A percentile compares a stretch with the other conserved stretches of the same genome.
Evolutionary conservation across 2,329 filamentous ascomycete species (phyloP).

Genomic region (Macrophomina phaseolina): DNA sequence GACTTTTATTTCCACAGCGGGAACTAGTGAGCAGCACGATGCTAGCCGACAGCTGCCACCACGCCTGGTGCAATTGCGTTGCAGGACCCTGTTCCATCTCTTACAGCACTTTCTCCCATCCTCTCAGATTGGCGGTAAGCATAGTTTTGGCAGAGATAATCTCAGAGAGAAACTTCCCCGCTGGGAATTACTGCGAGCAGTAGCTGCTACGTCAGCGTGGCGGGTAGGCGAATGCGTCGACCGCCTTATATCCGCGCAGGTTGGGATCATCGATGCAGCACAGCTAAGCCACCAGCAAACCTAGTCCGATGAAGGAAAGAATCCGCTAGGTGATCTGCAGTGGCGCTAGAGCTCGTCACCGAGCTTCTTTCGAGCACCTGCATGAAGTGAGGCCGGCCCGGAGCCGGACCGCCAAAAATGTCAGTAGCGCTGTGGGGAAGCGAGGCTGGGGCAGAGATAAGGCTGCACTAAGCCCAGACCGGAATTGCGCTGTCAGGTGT

Average conservation of each 20-base stretch:
- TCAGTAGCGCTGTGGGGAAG: not conserved
- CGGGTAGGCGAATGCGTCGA: no score
- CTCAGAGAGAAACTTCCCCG: no score
- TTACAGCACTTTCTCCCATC: no score
- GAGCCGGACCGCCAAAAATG: not conserved
- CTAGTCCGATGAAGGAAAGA: not conserved
- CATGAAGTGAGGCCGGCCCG: not conserved
- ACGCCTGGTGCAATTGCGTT: no score
- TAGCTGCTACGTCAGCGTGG: no score
- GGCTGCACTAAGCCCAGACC: not conserved
- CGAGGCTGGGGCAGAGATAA: not conserved
- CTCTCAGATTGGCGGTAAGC: no score
- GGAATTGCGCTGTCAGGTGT: not conserved
- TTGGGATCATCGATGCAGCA: not conserved
- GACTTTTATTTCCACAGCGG: no score
- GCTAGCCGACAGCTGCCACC: no score
- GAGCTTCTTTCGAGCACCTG: not conserved
- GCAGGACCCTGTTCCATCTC: no score
- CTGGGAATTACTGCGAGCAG: no score
- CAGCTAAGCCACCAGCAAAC: not conserved
- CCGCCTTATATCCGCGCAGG: constrained; percentile 28
- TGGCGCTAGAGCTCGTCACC: not conserved
- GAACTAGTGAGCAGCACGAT: no score
- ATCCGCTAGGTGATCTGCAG: not conserved
- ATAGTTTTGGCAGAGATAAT: no score